These are phyloP conservation scores for Ophiostoma perfectum DNA, from an alignment of 2,329 filamentous ascomycete genomes.

Conservation along the genomic window DNA sequence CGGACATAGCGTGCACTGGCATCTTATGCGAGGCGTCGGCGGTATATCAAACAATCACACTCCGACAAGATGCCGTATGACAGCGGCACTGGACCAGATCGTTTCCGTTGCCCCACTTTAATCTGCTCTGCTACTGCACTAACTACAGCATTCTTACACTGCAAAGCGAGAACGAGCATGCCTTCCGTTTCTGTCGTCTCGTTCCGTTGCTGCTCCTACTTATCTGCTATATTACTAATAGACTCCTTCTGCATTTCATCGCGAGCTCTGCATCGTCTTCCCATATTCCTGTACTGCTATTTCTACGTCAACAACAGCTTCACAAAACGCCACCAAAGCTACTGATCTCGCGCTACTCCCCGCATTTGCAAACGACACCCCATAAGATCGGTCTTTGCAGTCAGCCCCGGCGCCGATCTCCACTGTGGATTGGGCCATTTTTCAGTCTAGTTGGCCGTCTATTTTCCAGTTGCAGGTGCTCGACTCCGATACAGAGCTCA, in stretches of 20 bases:
- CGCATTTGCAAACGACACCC: background rate
- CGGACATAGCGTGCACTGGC: background rate
- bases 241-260: background rate
- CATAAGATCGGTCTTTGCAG: background rate
- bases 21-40: background rate
- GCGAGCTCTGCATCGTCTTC: background rate
- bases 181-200: slow-evolving; percentile 8
- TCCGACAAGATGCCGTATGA: background rate
- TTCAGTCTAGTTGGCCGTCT: background rate
- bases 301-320: background rate
- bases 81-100: too few relatives aligned
- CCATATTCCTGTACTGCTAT: background rate
- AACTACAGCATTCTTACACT: background rate
- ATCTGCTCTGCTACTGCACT: background rate
- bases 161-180: slow-evolving; percentile 5
- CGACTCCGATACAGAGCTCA: too few relatives aligned
- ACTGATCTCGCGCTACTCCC: background rate
- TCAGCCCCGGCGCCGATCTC: background rate
- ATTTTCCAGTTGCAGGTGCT: too few relatives aligned
- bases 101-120: background rate
- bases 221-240: background rate
- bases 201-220: background rate
- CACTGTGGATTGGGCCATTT: slow-evolving; percentile 8
- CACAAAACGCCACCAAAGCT: background rate
- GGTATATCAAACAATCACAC: background rate